Evolutionary conservation across 2,329 filamentous ascomycete species (phyloP), one percentile per base, ranked within the genome.

Genomic region (Neofusicoccum kwambonambiense): DNA sequence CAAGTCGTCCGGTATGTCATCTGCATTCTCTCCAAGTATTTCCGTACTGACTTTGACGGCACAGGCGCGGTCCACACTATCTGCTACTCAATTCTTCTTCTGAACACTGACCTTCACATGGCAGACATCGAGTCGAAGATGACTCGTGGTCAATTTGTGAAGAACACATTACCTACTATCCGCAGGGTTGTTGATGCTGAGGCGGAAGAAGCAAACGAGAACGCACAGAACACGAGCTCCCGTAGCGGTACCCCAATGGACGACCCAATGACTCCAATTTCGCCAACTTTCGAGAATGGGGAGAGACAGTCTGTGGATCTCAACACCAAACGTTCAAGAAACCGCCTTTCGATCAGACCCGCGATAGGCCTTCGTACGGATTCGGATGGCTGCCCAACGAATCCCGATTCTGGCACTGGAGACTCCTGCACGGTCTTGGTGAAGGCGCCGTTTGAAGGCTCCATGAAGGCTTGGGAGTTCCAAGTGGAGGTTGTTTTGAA

Each of bases 81-180:
- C 68, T 96, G 92, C 79, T 99, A 98, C 77, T 97, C 95, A 0
- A 88, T 99, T 68, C 89, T 99, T 73, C 84, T 99, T 11, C 84
- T 99, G 68, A 99, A 99, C 73, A 99, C 95, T 39, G 95, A 99
- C 80, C 82, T 99, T 64, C 94, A 99, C 73, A 78, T 98, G 73
- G 95, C 94, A 65, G 93, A 98, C 74, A 97, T 98, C 70, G 93
- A 96, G 67, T 88, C 91, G 71, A 96, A 96, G 81, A 99, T 99
- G 95, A 98, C 94, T 1, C 88, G 91, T 64, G 89, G 85, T 68
- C 94, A 98, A 73, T 99, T 98, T 73, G 87, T 99, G 74, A 96
- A 96, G 78, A 99, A 99, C 74, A 97, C 95, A 4, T 89, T 98
- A 83, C 90, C 91, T 0, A 97, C 94, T 0, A 91, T 99, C 67